Conservation (phyloP, 495 filamentous ascomycete species). For the Neurospora sp. region DNA sequence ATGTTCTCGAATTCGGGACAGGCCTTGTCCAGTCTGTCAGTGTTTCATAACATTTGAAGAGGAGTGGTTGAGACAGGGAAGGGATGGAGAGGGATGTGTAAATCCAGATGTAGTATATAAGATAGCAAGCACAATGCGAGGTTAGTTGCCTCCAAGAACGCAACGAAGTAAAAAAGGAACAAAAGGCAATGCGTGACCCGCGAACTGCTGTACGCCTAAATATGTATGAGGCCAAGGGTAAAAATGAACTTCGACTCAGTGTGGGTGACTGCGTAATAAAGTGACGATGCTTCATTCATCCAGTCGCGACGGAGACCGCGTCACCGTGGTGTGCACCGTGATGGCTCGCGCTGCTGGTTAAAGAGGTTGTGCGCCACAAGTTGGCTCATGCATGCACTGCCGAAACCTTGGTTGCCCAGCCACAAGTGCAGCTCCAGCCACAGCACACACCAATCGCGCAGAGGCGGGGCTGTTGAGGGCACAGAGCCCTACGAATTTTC, state of each 20-base stretch:
- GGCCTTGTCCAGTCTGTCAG: conserved; percentile 23
- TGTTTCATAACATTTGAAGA: conserved; percentile 18
- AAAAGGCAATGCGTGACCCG: background rate
- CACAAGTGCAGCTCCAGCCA: conserved; percentile 7
- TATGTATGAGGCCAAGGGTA: background rate
- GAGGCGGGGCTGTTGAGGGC: conserved; percentile 17
- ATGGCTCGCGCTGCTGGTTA: background rate
- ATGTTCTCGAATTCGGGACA: conserved; percentile 31
- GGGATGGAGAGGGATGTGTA: background rate
- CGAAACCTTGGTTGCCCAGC: background rate
- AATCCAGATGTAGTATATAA: background rate
- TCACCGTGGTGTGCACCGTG: background rate
- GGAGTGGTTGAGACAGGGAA: background rate
- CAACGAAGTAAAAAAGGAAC: background rate
- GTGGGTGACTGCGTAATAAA: background rate
- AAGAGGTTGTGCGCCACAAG: background rate
- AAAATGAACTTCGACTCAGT: background rate
- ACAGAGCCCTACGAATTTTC: conserved; percentile 30
- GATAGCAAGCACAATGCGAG: background rate
- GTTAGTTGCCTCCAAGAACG: background rate
- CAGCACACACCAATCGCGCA: conserved; percentile 6
- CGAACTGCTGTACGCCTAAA: background rate
- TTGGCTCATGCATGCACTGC: background rate
- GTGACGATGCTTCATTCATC: background rate
- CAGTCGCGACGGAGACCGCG: background rate